A percentile compares a stretch with the other conserved stretches of the same genome.
Evolutionary conservation across 345 rosid genomes (phyloP).

Genomic region (Excoecaria cochinchinensis): DNA sequence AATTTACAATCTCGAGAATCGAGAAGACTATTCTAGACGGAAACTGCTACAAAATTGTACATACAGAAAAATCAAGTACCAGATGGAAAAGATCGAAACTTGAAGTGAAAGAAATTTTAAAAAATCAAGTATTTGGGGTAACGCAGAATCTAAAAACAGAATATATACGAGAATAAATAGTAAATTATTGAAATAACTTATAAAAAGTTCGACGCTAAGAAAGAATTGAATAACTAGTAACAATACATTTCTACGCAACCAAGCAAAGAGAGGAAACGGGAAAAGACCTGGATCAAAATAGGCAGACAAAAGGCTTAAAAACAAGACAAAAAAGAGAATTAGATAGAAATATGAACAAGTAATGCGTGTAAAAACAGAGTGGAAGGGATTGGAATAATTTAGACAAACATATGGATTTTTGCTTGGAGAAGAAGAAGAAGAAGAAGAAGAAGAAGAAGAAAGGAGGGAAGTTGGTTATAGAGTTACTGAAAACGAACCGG

Average conservation of each 20-base stretch:
- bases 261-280: not conserved
- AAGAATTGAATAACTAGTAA: not conserved
- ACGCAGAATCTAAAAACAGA: not conserved
- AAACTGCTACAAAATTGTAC: not conserved
- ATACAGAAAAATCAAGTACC: not conserved
- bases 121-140: not conserved
- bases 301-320: not conserved
- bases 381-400: too few relatives aligned
- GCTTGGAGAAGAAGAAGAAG: slow-evolving; percentile 17
- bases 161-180: not conserved
- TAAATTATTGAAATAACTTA: not conserved
- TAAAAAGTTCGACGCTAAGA: not conserved
- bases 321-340: not conserved
- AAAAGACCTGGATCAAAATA: not conserved
- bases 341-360: not conserved
- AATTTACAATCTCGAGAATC: not conserved
- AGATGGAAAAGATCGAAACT: not conserved
- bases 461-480: not conserved
- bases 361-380: too few relatives aligned
- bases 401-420: too few relatives aligned
- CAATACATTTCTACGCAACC: not conserved
- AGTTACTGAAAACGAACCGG: slow-evolving; percentile 12
- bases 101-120: not conserved
- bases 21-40: not conserved
- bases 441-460: slow-evolving; percentile 2